Conservation (phyloP, 257 asterid species). For the Solanum sitiens region DNA sequence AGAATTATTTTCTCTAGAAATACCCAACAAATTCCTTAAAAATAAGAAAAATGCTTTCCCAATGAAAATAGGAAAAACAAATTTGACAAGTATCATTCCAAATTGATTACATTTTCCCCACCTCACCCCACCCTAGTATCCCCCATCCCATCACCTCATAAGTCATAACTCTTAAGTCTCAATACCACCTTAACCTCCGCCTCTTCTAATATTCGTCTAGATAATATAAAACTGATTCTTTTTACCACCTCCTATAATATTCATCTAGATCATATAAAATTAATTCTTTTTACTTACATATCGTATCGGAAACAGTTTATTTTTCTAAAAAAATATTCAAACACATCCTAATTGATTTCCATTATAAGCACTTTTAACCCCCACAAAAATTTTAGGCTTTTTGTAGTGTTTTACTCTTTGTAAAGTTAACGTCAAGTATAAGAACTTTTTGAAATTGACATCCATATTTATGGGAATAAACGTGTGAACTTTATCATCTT, state of each 20-base stretch:
- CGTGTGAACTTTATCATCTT: background rate
- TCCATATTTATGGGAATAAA: background rate
- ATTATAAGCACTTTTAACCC: background rate
- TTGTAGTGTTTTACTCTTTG: background rate
- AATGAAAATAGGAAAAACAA: too few species aligned
- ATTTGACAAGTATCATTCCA: too few species aligned
- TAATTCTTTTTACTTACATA: too few species aligned
- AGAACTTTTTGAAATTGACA: conserved; percentile 3
- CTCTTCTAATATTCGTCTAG: background rate
- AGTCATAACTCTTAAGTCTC: too few species aligned
- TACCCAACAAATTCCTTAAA: too few species aligned
- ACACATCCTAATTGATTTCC: background rate
- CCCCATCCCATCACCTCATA: too few species aligned
- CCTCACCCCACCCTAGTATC: too few species aligned
- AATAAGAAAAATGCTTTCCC: too few species aligned
- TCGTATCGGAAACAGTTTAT: background rate
- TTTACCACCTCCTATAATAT: background rate
- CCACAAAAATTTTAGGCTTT: background rate
- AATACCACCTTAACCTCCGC: background rate
- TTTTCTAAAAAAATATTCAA: background rate
- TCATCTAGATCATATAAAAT: background rate
- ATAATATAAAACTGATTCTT: background rate
- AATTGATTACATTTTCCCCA: background rate
- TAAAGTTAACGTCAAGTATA: background rate
- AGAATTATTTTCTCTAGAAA: too few species aligned